A percentile compares a stretch with the other conserved stretches of the same genome.
phyloP scores from a whole-genome alignment of 495 filamentous ascomycete genomes.

The Aspergillus nanangensis region DNA sequence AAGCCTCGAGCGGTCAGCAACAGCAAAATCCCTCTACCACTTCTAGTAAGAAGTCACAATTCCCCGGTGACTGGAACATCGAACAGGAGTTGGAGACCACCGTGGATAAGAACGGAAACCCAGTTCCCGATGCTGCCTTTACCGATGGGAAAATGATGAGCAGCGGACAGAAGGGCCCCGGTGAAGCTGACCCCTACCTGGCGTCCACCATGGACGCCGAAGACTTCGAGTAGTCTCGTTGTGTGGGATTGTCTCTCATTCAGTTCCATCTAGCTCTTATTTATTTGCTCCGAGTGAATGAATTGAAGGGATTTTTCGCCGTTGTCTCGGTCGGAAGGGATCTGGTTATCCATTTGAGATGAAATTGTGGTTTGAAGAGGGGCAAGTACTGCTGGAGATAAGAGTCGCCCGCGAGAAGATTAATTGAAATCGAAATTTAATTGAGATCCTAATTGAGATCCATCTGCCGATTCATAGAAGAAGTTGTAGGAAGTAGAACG shows the following conservation, averaged over 20 bases:
- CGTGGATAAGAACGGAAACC: slow-evolving; percentile 27
- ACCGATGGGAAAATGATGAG: slow-evolving; percentile 18
- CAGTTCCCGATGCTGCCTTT: slow-evolving; percentile 28
- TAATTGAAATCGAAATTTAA: too few relatives aligned
- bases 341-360: too few relatives aligned
- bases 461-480: neutral
- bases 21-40: neutral
- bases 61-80: slow-evolving; percentile 16
- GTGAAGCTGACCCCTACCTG: slow-evolving; percentile 20
- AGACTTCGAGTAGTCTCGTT: slow-evolving; percentile 28
- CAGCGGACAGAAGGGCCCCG: slow-evolving; percentile 7
- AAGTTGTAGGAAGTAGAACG: neutral
- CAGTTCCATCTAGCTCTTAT: too few relatives aligned
- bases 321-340: too few relatives aligned
- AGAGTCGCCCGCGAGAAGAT: too few relatives aligned
- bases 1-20: too few relatives aligned
- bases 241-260: too few relatives aligned
- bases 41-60: neutral
- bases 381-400: too few relatives aligned
- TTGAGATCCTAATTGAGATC: too few relatives aligned
- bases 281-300: too few relatives aligned
- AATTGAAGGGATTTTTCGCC: too few relatives aligned
- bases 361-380: too few relatives aligned
- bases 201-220: slow-evolving; percentile 25
- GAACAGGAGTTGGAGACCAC: slow-evolving; percentile 26